Evolutionary conservation across 1,284 basidiomycete genomes (phyloP).

Genomic region (Ustilago tritici): DNA sequence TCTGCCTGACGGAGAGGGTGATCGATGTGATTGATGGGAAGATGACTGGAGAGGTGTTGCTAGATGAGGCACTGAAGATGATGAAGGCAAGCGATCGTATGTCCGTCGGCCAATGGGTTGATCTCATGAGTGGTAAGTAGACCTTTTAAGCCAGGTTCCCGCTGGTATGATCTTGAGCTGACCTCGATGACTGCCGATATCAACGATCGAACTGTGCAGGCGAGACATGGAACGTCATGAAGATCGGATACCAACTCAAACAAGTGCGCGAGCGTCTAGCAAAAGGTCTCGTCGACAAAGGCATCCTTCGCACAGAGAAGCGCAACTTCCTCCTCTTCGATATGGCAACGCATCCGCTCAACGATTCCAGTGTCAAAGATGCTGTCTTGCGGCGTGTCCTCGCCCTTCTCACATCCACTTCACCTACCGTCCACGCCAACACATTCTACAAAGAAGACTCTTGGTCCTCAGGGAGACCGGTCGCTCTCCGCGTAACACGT

Average conservation of each 20-base stretch:
- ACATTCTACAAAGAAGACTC: conserved; percentile 62
- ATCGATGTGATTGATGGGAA: conserved; percentile 65
- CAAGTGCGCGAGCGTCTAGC: conserved; percentile 68
- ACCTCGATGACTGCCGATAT: too few relatives aligned
- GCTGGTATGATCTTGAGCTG: too few relatives aligned
- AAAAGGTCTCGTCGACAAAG: conserved; percentile 69
- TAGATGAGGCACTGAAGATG: conserved; percentile 67
- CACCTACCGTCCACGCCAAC: conserved; percentile 50
- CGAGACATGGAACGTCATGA: conserved; percentile 69
- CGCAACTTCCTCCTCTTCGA: conserved; percentile 69
- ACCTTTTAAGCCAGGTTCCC: too few relatives aligned
- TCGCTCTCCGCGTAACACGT: conserved; percentile 59
- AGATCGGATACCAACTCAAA: conserved; percentile 68
- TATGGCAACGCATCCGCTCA: conserved; percentile 69
- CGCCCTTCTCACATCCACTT: conserved; percentile 55
- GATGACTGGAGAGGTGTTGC: conserved; percentile 65
- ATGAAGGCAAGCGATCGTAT: conserved; percentile 62
- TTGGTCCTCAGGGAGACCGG: conserved; percentile 16
- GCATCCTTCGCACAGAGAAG: conserved; percentile 68
- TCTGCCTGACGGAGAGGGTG: conserved; percentile 50
- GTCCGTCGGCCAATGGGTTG: conserved; percentile 65
- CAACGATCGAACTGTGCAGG: neutral
- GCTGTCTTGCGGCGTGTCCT: conserved; percentile 64
- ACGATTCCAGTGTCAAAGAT: conserved; percentile 64
- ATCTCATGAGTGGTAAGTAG: conserved; percentile 61